Evolutionary conservation across 1,139 yeast species (phyloP).

Genomic region (Lipomyces yarrowii): DNA sequence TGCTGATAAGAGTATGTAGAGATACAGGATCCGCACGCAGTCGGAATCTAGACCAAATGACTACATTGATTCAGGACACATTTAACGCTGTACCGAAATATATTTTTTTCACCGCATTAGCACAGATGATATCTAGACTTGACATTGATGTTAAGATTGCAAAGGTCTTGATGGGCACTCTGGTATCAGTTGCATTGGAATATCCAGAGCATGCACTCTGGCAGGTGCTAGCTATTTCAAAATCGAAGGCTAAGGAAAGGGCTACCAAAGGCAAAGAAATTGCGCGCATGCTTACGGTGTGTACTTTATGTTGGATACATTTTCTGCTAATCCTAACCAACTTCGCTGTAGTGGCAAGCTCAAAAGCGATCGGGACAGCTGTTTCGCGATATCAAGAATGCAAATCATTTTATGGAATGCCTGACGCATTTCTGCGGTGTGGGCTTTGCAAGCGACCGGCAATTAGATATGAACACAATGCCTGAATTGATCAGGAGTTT

Average conservation of each 20-base stretch:
- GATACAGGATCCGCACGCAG: conserved; percentile 31
- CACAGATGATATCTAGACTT: conserved; percentile 83
- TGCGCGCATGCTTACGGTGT: conserved; percentile 34
- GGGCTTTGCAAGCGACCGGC: neutral
- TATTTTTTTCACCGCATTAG: conserved; percentile 82
- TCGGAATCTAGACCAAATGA: conserved; percentile 34
- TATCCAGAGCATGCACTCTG: conserved; percentile 87
- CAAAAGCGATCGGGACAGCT: neutral
- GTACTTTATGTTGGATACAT: neutral
- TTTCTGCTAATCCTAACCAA: neutral
- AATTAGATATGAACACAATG: conserved; percentile 33
- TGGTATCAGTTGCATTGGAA: conserved; percentile 51
- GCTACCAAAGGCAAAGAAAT: conserved; percentile 56
- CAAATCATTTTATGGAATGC: conserved; percentile 3
- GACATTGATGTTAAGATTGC: conserved; percentile 60
- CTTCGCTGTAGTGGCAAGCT: neutral
- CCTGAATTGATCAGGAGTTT: neutral
- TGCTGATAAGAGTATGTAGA: conserved; percentile 4
- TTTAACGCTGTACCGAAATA: conserved; percentile 56
- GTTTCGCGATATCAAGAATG: neutral
- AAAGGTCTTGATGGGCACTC: conserved; percentile 52
- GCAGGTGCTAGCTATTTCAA: conserved; percentile 75
- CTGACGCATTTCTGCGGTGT: neutral
- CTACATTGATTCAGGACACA: conserved; percentile 47
- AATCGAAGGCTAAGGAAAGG: conserved; percentile 65